These are phyloP conservation scores for Lepidium africanum DNA, from an alignment of 345 rosid genomes.

Conservation along the genomic window DNA sequence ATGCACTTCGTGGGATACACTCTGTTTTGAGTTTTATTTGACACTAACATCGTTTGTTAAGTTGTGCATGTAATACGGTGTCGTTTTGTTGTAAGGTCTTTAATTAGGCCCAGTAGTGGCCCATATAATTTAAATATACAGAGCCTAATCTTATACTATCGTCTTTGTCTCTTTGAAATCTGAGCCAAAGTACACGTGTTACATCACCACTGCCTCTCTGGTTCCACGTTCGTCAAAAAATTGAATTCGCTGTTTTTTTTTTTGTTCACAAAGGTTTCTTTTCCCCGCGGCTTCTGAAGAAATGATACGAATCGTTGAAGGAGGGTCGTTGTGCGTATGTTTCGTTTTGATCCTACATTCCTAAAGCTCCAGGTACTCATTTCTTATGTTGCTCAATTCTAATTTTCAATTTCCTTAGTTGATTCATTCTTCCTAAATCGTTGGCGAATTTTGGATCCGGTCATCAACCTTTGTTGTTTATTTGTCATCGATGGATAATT, in stretches of 20 bases:
- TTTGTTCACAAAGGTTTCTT: not conserved
- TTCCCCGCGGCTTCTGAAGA: conserved; percentile 7
- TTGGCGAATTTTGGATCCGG: conserved; percentile 5
- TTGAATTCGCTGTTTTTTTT: not conserved
- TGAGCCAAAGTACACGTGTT: conserved; percentile 23
- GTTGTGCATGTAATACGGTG: not conserved
- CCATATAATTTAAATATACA: not conserved
- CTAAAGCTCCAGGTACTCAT: conserved; percentile 20
- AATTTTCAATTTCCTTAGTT: not conserved
- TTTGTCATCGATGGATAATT: not conserved
- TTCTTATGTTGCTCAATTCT: not conserved
- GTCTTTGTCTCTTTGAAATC: not conserved
- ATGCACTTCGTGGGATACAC: not conserved
- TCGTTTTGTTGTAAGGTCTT: not conserved
- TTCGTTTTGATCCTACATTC: conserved; percentile 29
- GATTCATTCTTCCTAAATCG: conserved; percentile 2
- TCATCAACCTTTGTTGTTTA: not conserved
- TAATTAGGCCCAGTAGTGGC: conserved; percentile 1
- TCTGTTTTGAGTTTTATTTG: not conserved
- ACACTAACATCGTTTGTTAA: not conserved
- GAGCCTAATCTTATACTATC: not conserved
- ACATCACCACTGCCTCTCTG: not conserved
- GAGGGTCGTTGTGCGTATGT: conserved; percentile 11
- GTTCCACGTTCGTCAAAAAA: conserved; percentile 9
- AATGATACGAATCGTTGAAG: conserved; percentile 6